phyloP scores from a whole-genome alignment of 2,329 filamentous ascomycete genomes.

The Stagonosporopsis vannaccii region DNA sequence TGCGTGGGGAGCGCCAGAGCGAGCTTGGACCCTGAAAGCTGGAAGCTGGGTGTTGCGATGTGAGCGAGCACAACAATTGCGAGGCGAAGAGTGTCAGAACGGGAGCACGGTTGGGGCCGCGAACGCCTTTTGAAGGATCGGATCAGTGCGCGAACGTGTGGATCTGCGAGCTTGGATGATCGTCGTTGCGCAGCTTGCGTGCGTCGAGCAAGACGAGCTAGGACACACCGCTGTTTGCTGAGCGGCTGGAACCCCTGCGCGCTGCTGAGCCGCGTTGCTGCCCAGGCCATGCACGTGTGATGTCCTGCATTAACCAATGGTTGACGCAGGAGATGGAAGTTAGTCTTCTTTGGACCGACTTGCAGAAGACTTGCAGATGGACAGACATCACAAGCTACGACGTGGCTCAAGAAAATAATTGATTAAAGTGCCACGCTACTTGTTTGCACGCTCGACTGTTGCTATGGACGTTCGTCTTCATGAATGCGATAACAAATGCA shows the following conservation, averaged over 20 bases:
- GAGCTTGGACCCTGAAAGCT: slow-evolving; percentile 1
- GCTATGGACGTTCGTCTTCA: not conserved
- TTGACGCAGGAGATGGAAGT: not conserved
- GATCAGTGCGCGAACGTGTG: slow-evolving; percentile 38
- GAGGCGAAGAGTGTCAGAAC: not conserved
- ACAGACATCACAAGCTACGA: not conserved
- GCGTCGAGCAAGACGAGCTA: slow-evolving; percentile 23
- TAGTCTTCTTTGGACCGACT: not conserved
- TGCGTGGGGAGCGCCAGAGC: not conserved
- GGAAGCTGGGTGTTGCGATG: not conserved
- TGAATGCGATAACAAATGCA: not conserved
- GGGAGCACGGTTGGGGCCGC: slow-evolving; percentile 28
- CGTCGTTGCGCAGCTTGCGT: slow-evolving; percentile 9
- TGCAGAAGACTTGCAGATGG: not conserved
- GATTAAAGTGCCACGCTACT: slow-evolving; percentile 8
- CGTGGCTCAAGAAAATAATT: not conserved
- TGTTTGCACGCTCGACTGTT: not conserved
- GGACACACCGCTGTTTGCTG: slow-evolving; percentile 27
- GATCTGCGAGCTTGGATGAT: slow-evolving; percentile 23
- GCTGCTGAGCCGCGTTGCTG: slow-evolving; percentile 7
- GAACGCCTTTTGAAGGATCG: slow-evolving; percentile 11
- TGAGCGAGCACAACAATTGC: not conserved
- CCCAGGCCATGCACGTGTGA: slow-evolving; percentile 23
- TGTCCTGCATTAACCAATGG: slow-evolving; percentile 31
- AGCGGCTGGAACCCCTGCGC: slow-evolving; percentile 27